Evolutionary conservation across 768 basidiomycete genomes (phyloP), one percentile per base, ranked within the genome.

Genomic region (Calocybe gangraenosa): DNA sequence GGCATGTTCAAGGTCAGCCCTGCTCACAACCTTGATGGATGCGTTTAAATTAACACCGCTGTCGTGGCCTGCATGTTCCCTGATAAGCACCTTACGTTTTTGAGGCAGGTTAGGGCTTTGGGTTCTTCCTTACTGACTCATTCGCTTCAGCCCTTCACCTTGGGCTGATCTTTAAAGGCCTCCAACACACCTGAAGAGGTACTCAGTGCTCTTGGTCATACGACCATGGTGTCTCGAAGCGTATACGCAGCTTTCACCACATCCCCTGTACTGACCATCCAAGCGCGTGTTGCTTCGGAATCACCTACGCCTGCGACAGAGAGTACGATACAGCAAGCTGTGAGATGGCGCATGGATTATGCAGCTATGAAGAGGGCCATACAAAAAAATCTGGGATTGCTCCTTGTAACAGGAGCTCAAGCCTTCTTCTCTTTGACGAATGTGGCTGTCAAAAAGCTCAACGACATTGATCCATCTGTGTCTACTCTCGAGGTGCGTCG

Each of bases 391-490:
- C 59, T 66, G 3, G 86, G 86, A 7, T 62, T 89, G 41, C 60
- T 84, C 25, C 68, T 85, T 14, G 73, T 88, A 14, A 72, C 71
- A 4, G 63, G 64, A 2, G 60, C 82, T 8, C 80, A 85, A 56
- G 65, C 79, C 11, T 81, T 82, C 61, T 74, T 82, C 31, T 70
- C 81, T 6, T 58, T 74, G 21, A 82, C 84, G 71, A 80, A 79
- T 40, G 65, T 81, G 2, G 64, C 74, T 4, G 84, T 87, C 35
- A 87, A 87, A 63, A 69, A 68, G 48, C 62, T 88, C 47, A 76
- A 80, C 47, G 64, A 60, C 15, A 63, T 83, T 3, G 77, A 82
- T 49, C 66, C 74, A 7, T 81, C 81, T 0, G 75, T 82, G 10
- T 73, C 78, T 3, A 69, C 77, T 3, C 60, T 81, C 10, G 70